Evolutionary conservation across 2,329 filamentous ascomycete genomes (phyloP), one percentile per base, ranked within the genome.

Genomic region (Didymella pinodella): DNA sequence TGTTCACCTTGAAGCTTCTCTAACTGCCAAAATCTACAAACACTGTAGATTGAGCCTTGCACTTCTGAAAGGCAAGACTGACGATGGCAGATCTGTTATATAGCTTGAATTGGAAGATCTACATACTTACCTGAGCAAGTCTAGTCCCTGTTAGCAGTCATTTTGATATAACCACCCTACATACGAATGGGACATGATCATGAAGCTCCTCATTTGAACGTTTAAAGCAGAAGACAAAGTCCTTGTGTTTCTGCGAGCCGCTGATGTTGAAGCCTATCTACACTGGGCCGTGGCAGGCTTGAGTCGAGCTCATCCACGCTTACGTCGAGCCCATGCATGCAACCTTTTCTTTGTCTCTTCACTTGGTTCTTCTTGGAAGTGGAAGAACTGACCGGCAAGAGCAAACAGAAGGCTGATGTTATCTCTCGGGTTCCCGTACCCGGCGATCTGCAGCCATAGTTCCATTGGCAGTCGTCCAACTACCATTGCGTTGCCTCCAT

Each of bases 361-460:
- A 16, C 65, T 68, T 6, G 59, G 58, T n/a, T 41, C 32, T 18
- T 56, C 54, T 16, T 54, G 50, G 11, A 65, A 62, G 7, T 55
- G 54, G 25, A 60, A 61, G 41, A 75, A 67, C 22, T 64, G 48
- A 11, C 53, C 57, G 1, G 64, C 65, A 14, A 74, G 64, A 1
- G 72, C 66, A 28, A 76, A 67, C 28, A 79, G 69, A 55, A 81
- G 75, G 5, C 75, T 71, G 53, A 80, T 75, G 10, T 73, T 68
- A 52, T 79, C 78, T 8, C 69, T 57, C 1, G 76, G 77, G 38
- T 71, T 70, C 20, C 80, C 64, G 32, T 77, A 66, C 4, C 67
- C 61, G 52, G 80, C 75, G 11, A 81, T 77, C 31, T 78, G 65
- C 40, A 77, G 57, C 58, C 74, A 77, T 44, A 82, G 67, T 68